Evolutionary conservation across 352 stramenopile genomes (phyloP).

Genomic region (Discostella stelligera): DNA sequence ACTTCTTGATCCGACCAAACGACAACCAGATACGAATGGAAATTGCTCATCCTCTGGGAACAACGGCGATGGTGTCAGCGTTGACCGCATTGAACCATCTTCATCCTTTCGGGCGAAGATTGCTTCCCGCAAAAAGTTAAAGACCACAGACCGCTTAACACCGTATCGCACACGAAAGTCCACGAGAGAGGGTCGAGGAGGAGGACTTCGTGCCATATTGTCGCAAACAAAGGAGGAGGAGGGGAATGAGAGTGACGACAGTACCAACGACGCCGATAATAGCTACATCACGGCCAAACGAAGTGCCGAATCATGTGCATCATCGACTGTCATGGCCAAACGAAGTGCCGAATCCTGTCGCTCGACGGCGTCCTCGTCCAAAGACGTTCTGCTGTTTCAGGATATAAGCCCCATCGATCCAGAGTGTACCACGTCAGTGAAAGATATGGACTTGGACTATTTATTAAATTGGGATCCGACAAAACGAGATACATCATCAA

Average conservation of each 20-base stretch:
- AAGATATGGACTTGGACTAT: constrained; percentile 76
- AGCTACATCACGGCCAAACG: constrained; percentile 3
- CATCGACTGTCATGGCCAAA: constrained; percentile 15
- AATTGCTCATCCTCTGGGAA: not conserved
- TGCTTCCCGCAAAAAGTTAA: constrained; percentile 23
- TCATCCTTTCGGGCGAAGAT: constrained; percentile 10
- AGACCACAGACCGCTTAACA: constrained; percentile 1
- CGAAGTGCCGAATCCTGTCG: not conserved
- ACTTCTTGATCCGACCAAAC: not conserved
- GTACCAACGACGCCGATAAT: not conserved
- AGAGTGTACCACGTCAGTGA: constrained; percentile 34
- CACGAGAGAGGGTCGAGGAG: constrained; percentile 5
- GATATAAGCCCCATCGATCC: constrained; percentile 49
- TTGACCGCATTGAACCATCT: not conserved
- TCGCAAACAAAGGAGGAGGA: constrained; percentile 26
- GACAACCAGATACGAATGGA: not conserved
- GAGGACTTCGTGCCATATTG: constrained; percentile 34
- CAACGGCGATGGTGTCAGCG: not conserved
- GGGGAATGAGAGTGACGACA: constrained; percentile 11
- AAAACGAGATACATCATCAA: constrained; percentile 37
- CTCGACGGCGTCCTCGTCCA: not conserved
- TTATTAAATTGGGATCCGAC: constrained; percentile 79
- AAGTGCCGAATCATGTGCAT: constrained; percentile 10
- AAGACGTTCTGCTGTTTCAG: constrained; percentile 18
- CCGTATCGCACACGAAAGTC: constrained; percentile 7